phyloP scores from a whole-genome alignment of 495 filamentous ascomycete species.

The Delitschia confertaspora region DNA sequence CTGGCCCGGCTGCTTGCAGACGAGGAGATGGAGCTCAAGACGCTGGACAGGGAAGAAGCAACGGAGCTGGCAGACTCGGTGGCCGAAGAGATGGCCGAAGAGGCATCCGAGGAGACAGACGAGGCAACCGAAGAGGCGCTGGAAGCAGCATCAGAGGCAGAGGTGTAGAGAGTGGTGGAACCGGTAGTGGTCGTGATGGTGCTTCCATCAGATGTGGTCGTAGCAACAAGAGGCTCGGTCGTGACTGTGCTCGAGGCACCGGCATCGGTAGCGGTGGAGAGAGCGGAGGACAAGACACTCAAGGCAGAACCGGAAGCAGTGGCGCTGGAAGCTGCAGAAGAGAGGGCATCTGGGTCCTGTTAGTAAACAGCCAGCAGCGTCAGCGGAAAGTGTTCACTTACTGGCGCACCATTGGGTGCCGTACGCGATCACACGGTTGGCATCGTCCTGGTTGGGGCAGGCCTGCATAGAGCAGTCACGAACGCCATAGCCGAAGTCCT shows the following conservation, averaged over 20 bases:
- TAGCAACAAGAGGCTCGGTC: slow-evolving; percentile 28
- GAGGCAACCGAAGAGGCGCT: slow-evolving; percentile 23
- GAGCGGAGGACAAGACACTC: slow-evolving; percentile 25
- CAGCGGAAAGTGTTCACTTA: too few species aligned
- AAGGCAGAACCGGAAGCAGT: slow-evolving; percentile 16
- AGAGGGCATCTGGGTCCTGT: slow-evolving; percentile 10
- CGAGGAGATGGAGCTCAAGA: slow-evolving; percentile 2
- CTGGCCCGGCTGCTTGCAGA: slow-evolving; percentile 3
- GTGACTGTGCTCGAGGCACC: slow-evolving; percentile 20
- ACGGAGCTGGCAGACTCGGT: slow-evolving; percentile 11
- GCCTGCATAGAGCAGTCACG: slow-evolving; percentile 66
- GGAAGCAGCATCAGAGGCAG: slow-evolving; percentile 5
- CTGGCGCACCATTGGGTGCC: slow-evolving; percentile 37
- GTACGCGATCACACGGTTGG: slow-evolving; percentile 31
- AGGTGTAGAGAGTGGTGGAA: slow-evolving; percentile 30
- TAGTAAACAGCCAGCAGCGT: background rate
- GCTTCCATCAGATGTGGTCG: slow-evolving; percentile 24
- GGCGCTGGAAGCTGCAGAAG: slow-evolving; percentile 12
- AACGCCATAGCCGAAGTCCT: slow-evolving; percentile 64
- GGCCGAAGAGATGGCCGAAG: slow-evolving; percentile 11
- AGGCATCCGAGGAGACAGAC: slow-evolving; percentile 25
- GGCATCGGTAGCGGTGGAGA: slow-evolving; percentile 25
- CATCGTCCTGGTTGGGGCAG: slow-evolving; percentile 42
- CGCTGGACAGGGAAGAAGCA: too few species aligned
- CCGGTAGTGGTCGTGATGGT: slow-evolving; percentile 28